Conservation (phyloP, 441 rosid genomes). For the Pelargonium fulgidum region DNA sequence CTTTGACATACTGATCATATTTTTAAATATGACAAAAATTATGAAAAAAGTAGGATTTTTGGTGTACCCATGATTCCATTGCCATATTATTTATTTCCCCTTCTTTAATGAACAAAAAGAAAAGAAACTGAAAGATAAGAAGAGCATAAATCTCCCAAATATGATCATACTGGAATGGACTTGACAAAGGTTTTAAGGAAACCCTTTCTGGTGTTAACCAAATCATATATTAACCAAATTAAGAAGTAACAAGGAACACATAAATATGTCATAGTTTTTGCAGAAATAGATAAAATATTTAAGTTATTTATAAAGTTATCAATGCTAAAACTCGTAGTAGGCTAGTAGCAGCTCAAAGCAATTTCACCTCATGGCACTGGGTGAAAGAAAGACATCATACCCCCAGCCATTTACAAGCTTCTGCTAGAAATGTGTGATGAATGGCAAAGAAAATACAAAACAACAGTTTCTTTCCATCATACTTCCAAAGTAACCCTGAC, state of each 20-base stretch:
- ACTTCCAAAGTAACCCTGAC: constrained; percentile 7
- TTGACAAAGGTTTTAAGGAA: neutral
- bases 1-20: neutral
- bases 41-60: neutral
- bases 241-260: neutral
- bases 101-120: too few relatives aligned
- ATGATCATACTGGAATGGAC: neutral
- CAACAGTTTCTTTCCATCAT: neutral
- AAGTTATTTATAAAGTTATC: neutral
- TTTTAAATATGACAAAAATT: neutral
- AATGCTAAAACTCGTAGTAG: too few relatives aligned
- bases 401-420: neutral
- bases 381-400: neutral
- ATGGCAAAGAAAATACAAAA: neutral
- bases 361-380: constrained; percentile 1
- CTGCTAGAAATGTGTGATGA: neutral
- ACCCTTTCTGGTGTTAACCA: neutral
- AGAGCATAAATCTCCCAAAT: too few relatives aligned
- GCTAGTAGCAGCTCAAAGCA: neutral
- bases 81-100: too few relatives aligned
- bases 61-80: neutral
- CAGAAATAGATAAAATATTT: neutral
- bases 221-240: neutral
- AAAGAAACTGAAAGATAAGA: too few relatives aligned
- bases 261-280: neutral